Conservation (phyloP, 305 asterid species). For the Fraxinus latifolia region DNA sequence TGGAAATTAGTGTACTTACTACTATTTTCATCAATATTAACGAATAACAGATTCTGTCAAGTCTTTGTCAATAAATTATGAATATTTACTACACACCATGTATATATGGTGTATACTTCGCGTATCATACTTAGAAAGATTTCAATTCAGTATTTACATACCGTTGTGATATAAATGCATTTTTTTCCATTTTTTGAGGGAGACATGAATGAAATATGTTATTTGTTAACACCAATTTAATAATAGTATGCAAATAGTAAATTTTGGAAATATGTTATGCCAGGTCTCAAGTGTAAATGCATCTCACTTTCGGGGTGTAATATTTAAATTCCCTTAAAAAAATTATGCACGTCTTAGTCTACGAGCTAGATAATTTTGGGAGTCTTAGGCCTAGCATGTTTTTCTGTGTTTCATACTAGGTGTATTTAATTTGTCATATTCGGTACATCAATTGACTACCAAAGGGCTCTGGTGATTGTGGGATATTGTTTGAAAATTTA, state of each 20-base stretch:
- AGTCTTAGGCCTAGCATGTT: neutral
- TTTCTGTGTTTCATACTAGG: neutral
- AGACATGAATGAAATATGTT: neutral
- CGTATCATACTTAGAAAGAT: neutral
- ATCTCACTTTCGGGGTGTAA: neutral
- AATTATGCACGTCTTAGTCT: neutral
- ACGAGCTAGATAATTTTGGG: neutral
- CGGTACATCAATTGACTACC: neutral
- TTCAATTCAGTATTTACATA: neutral
- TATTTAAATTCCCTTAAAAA: neutral
- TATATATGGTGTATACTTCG: neutral
- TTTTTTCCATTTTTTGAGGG: neutral
- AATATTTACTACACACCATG: neutral
- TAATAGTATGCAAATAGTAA: neutral
- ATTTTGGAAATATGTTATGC: neutral
- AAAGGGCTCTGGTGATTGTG: neutral
- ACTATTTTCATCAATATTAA: neutral
- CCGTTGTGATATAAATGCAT: neutral
- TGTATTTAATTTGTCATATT: neutral
- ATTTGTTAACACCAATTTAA: neutral
- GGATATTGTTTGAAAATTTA: constrained; percentile 1
- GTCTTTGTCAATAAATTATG: neutral
- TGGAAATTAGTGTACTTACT: neutral
- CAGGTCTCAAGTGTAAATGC: neutral
- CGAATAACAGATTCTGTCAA: neutral